Percentiles rank a stretch among this genome's conserved stretches.
Evolutionary conservation across 805 yeast species (phyloP).

Genomic region (Wickerhamiella brachini): DNA sequence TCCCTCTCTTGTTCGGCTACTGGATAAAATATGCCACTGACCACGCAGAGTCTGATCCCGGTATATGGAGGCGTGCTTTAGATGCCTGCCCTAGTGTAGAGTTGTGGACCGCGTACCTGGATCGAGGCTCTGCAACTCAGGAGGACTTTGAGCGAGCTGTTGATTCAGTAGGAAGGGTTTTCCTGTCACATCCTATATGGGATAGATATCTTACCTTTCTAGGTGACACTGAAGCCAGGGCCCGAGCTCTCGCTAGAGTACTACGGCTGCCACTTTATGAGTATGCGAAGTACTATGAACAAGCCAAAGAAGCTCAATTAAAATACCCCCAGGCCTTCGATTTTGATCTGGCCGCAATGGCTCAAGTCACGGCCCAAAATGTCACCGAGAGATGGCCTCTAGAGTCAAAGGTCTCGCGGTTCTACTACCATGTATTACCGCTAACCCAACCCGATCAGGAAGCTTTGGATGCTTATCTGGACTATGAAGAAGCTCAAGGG

Average conservation of each 20-base stretch:
- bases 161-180: constrained; percentile 48
- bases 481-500: constrained; percentile 33
- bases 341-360: constrained; percentile 20
- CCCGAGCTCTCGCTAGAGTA: constrained; percentile 27
- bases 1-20: constrained; percentile 30
- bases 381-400: constrained; percentile 59
- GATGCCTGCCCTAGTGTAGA: constrained; percentile 24
- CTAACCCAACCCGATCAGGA: constrained; percentile 32
- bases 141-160: constrained; percentile 35
- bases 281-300: constrained; percentile 63
- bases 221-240: constrained; percentile 25
- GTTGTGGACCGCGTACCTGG: constrained; percentile 24
- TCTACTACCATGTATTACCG: constrained; percentile 41
- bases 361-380: constrained; percentile 33
- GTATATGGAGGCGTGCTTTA: constrained; percentile 11
- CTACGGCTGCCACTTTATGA: constrained; percentile 61
- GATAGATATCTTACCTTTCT: constrained; percentile 56
- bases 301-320: constrained; percentile 9
- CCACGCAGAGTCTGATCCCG: constrained; percentile 10
- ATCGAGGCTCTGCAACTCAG: constrained; percentile 21
- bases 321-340: constrained; percentile 3
- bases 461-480: constrained; percentile 54
- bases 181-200: constrained; percentile 72
- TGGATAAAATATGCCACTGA: constrained; percentile 27
- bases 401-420: constrained; percentile 52